Percentiles rank a stretch among this genome's conserved stretches.
phyloP scores from a whole-genome alignment of 495 filamentous ascomycete genomes.

The Aspergillus campestris region DNA sequence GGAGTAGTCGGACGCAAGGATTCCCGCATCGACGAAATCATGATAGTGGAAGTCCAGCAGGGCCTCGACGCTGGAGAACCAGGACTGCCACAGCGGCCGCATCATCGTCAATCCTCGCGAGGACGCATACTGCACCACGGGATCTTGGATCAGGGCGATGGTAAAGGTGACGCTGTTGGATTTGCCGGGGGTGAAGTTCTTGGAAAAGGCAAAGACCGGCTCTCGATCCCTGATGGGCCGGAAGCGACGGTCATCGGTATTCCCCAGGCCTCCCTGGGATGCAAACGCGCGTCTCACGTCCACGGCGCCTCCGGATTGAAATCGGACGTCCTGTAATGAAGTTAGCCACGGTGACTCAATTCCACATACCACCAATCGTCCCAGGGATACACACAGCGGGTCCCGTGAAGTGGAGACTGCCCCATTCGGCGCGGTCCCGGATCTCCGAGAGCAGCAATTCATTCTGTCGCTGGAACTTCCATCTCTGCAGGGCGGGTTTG shows the following conservation, averaged over 20 bases:
- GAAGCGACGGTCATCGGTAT: conserved; percentile 56
- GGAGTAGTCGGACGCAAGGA: conserved; percentile 70
- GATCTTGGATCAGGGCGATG: conserved; percentile 73
- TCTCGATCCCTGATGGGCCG: conserved; percentile 73
- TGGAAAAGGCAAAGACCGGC: conserved; percentile 87
- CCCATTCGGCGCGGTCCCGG: conserved; percentile 80
- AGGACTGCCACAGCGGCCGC: conserved; percentile 80
- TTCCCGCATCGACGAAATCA: conserved; percentile 56
- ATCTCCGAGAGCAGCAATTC: conserved; percentile 70
- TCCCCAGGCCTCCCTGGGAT: conserved; percentile 53
- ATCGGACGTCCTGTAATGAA: conserved; percentile 39
- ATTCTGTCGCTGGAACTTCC: conserved; percentile 53
- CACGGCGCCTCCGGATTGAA: conserved; percentile 65
- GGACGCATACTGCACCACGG: conserved; percentile 79
- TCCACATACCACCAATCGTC: background rate
- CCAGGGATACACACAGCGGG: conserved; percentile 42
- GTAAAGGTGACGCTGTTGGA: conserved; percentile 65
- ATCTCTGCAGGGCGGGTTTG: conserved; percentile 42
- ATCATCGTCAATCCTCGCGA: conserved; percentile 73
- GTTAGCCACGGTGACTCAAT: conserved; percentile 9
- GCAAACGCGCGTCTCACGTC: conserved; percentile 67
- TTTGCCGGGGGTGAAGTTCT: conserved; percentile 49
- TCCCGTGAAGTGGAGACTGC: conserved; percentile 68
- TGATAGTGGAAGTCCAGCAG: conserved; percentile 68
- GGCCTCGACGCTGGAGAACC: conserved; percentile 53